Conservation (phyloP, 2,329 filamentous ascomycete species). For the Emericellopsis cladophorae region DNA sequence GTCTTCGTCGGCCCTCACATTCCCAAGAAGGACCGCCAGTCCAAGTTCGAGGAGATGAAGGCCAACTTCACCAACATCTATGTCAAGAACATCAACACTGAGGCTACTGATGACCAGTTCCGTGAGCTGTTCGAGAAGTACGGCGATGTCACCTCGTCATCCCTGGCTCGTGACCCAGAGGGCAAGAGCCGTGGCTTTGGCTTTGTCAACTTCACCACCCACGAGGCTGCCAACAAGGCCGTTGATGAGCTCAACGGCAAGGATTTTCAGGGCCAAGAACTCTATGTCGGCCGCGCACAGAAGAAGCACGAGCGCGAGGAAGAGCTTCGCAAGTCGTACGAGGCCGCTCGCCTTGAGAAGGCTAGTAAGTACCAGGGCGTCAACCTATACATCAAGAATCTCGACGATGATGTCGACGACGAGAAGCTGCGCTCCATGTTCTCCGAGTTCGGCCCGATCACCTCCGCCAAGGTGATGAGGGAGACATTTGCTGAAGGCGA, state of each 20-base stretch:
- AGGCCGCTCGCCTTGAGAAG: constrained; percentile 95
- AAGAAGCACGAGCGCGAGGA: constrained; percentile 99
- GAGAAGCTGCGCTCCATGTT: constrained; percentile 96
- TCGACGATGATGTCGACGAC: constrained; percentile 92
- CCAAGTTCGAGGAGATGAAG: constrained; percentile 99
- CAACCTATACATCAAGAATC: constrained; percentile 99
- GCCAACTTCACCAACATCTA: constrained; percentile 99
- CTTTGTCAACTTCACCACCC: constrained; percentile 90
- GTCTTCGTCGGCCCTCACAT: constrained; percentile 99
- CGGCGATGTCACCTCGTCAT: constrained; percentile 91
- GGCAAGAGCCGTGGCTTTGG: constrained; percentile 93
- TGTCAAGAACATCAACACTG: constrained; percentile 89
- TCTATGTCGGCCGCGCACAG: constrained; percentile 96
- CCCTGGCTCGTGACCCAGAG: constrained; percentile 76
- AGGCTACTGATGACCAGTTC: constrained; percentile 89
- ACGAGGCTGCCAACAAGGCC: constrained; percentile 74
- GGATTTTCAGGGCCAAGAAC: constrained; percentile 86
- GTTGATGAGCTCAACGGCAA: constrained; percentile 87
- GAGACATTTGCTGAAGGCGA: constrained; percentile 52
- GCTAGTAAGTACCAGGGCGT: constrained; percentile 98
- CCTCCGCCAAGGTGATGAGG: constrained; percentile 98
- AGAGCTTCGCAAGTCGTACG: constrained; percentile 97
- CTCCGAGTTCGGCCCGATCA: constrained; percentile 83
- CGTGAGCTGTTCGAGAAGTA: constrained; percentile 83
- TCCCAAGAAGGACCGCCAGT: constrained; percentile 99